phyloP scores from a whole-genome alignment of 1,284 basidiomycete genomes.

The Ceratobasidium sp. region DNA sequence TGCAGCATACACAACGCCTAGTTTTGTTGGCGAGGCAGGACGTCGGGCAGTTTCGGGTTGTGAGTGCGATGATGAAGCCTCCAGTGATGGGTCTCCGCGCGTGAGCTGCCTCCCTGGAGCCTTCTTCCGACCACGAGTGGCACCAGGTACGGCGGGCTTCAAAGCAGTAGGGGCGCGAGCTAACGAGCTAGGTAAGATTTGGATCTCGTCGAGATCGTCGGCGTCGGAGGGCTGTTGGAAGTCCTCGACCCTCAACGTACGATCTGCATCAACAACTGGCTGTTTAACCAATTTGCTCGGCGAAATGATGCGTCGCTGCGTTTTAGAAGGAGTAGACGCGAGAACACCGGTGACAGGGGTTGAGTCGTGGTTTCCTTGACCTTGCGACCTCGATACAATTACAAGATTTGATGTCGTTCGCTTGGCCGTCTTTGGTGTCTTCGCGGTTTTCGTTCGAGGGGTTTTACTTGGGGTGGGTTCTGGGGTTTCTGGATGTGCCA shows the following conservation, averaged over 20 bases:
- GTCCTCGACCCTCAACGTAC: conserved; percentile 12
- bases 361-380: not conserved
- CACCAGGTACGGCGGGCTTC: conserved; percentile 31
- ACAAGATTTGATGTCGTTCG: conserved; percentile 10
- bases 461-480: conserved; percentile 38
- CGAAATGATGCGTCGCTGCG: conserved; percentile 13
- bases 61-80: not conserved
- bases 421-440: conserved; percentile 29
- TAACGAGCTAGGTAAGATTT: conserved; percentile 3
- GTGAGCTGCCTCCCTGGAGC: conserved; percentile 16
- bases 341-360: not conserved
- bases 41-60: not conserved
- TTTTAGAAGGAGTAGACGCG: conserved; percentile 28
- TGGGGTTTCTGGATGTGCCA: conserved; percentile 31
- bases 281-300: not conserved
- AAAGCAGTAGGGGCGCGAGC: not conserved
- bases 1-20: not conserved
- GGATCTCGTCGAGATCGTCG: conserved; percentile 2
- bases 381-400: conserved; percentile 13
- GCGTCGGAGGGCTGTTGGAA: not conserved
- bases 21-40: too few relatives aligned
- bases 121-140: conserved; percentile 41
- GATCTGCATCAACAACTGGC: conserved; percentile 17
- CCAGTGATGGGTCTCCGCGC: conserved; percentile 7
- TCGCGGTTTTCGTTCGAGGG: conserved; percentile 28